A percentile compares a stretch with the other conserved stretches of the same genome.
These are phyloP conservation scores for Diutina sp. DNA, from an alignment of 1,139 yeast genomes.

Conservation along the genomic window DNA sequence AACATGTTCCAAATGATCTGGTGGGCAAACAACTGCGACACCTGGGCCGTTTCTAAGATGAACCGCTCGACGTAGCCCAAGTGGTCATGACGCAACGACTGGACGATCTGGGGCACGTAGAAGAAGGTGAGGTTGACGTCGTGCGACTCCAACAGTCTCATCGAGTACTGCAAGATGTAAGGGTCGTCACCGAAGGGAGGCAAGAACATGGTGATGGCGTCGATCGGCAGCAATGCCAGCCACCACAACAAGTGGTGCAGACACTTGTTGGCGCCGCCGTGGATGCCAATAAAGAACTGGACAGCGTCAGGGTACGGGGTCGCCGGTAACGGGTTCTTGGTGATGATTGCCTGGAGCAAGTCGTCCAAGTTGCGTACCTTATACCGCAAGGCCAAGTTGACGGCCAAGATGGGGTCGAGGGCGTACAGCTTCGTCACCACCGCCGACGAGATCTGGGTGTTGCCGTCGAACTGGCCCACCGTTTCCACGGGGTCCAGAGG, in stretches of 20 bases:
- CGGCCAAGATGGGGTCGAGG: slow-evolving; percentile 63
- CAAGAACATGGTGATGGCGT: slow-evolving; percentile 72
- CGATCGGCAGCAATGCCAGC: slow-evolving; percentile 72
- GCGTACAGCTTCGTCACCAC: slow-evolving; percentile 43
- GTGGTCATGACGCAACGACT: slow-evolving; percentile 69
- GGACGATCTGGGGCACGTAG: slow-evolving; percentile 97
- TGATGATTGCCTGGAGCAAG: slow-evolving; percentile 41
- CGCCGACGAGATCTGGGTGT: slow-evolving; percentile 18
- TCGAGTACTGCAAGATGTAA: slow-evolving; percentile 68
- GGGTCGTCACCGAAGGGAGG: slow-evolving; percentile 66
- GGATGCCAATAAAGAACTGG: slow-evolving; percentile 13
- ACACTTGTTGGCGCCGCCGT: slow-evolving; percentile 27
- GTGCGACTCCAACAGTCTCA: slow-evolving; percentile 81
- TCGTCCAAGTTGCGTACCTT: slow-evolving; percentile 29
- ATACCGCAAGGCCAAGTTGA: slow-evolving; percentile 54
- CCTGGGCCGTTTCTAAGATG: slow-evolving; percentile 84
- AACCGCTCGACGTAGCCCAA: slow-evolving; percentile 81
- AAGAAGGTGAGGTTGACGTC: slow-evolving; percentile 86
- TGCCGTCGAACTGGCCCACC: slow-evolving; percentile 18
- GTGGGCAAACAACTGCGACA: slow-evolving; percentile 86
- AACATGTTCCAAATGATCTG: slow-evolving; percentile 97
- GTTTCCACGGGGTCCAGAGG: slow-evolving; percentile 43
- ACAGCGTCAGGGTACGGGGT: background rate
- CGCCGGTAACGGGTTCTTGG: slow-evolving; percentile 49
- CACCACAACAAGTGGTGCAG: slow-evolving; percentile 49